Evolutionary conservation across 2,329 filamentous ascomycete genomes (phyloP), one percentile per base, ranked within the genome.

Genomic region (Thyridium curvatum): DNA sequence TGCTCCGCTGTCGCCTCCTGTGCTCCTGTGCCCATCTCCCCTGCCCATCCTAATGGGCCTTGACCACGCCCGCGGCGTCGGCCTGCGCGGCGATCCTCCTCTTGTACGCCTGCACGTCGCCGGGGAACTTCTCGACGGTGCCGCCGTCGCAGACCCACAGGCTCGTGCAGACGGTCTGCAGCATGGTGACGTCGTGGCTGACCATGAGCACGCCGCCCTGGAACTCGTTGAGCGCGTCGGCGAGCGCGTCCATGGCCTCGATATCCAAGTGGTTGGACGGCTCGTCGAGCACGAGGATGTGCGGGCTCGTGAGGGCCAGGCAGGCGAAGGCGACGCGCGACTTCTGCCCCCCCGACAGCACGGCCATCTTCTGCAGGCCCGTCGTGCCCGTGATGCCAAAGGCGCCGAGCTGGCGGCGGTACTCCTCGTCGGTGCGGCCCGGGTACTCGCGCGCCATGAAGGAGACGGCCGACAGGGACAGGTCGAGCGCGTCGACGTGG

Each of bases 191-290:
- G 59, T 98, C 93, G 84, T 98, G 93, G 56, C 86, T 94, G 41
- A 98, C 93, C 89, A 98, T 97, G 53, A 98, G 70, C 40, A 98
- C 90, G 60, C 93, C 93, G 45, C 93, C 93, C 66, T 94, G 77
- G 68, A 97, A 98, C 47, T 82, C 78, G 51, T 80, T 76, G 51
- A 98, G 71, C 13, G 93, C 93, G 21, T 84, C 80, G 4, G 87
- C 83, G 38, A 98, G 71, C 10, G 93, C 91, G 61, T 98, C 93
- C 93, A 98, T 96, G 47, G 93, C 93, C 64, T 98, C 93, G 52
- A 98, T 97, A 78, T 98, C 93, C 53, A 98, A 71, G 64, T 98
- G 93, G 71, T 98, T 98, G 47, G 88, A 95, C 60, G 93, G 93
- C 65, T 98, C 93, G 75, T 98, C 93, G 37, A 98, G 85, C 44